Base-by-base conservation (phyloP, 169 alveolate species). In the Theileria parva region DNA sequence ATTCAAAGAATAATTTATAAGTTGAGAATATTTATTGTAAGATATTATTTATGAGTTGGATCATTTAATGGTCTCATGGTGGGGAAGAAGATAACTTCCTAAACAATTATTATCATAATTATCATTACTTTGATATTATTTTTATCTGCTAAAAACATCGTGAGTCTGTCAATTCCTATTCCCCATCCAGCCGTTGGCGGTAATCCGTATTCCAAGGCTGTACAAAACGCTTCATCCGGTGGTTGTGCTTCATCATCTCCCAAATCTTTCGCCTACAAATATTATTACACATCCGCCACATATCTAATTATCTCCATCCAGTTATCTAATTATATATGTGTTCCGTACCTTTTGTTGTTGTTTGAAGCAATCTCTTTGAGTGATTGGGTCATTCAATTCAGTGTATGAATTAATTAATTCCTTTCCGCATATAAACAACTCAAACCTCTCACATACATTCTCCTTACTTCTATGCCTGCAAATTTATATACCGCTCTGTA, bases 131-230 rank as follows among this genome's bases (percentile, higher is more conserved):
- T 95, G 88, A 97, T 97, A 89, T 94, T 95, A 91, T 92, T 93
- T 74, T 95, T 94, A 81, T 97, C 98, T 61, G 98, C 89, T 63
- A 97, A 84, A 85, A 97, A 93, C 99, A 98, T 98, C 51, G 98
- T 95, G 66, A 98, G 85, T 68, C 99, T 94, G 84, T 98, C 99
- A 39, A 98, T 93, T 23, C 99, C 99, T 70, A 97, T 83, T 32
- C 99, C 99, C 98, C 98, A 96, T 64, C 99, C 99, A 28, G 97
- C 99, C 32, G 99, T 98, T 32, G 99, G 99, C 5, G 99, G 99
- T 69, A 98, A 77, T 32, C 99, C 99, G 88, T 97, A 96, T 85
- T 97, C 99, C 81, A 98, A 89, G 15, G 99, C 98, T 23, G 95
- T 94, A 78, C 95, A 92, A 90, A 93, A 97, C 73, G 73, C 79